These are phyloP conservation scores for Fusarium cicatricum DNA, from an alignment of 2,329 filamentous ascomycete genomes.

Conservation along the genomic window DNA sequence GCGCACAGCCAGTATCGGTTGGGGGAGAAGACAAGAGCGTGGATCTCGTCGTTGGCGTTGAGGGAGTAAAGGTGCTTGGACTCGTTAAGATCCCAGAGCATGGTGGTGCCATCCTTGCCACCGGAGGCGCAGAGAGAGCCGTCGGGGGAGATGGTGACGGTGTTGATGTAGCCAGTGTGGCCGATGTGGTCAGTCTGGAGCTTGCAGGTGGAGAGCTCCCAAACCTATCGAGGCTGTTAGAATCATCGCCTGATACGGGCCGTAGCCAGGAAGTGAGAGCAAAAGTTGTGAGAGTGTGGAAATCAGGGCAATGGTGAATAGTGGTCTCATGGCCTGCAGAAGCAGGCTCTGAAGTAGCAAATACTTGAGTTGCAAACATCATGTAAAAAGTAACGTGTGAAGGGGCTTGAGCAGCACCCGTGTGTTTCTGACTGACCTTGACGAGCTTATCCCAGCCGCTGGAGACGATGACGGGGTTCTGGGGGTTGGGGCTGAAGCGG, in stretches of 20 bases:
- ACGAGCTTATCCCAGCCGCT: conserved; percentile 99
- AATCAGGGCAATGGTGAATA: conserved; percentile 89
- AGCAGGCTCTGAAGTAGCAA: conserved; percentile 99
- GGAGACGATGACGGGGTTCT: conserved; percentile 99
- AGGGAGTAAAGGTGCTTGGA: conserved; percentile 99
- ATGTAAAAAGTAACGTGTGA: conserved; percentile 58
- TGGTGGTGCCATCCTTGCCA: conserved; percentile 99
- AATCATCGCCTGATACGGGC: neutral
- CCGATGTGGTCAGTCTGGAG: conserved; percentile 99
- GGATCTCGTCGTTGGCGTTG: conserved; percentile 99
- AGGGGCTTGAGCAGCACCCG: neutral
- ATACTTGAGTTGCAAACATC: conserved; percentile 98
- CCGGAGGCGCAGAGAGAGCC: conserved; percentile 98
- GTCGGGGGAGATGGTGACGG: conserved; percentile 99
- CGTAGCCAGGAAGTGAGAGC: conserved; percentile 3
- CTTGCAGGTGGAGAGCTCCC: conserved; percentile 99
- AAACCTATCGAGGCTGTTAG: conserved; percentile 71
- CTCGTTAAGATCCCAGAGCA: conserved; percentile 99
- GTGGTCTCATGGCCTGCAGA: conserved; percentile 90
- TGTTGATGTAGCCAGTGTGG: conserved; percentile 99
- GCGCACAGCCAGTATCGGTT: conserved; percentile 99
- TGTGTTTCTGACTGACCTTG: conserved; percentile 76
- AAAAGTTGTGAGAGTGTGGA: conserved; percentile 31
- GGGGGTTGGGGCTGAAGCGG: conserved; percentile 99
- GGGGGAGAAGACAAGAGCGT: conserved; percentile 99